phyloP scores from a whole-genome alignment of 257 asterid species.

The Petunia secreta region DNA sequence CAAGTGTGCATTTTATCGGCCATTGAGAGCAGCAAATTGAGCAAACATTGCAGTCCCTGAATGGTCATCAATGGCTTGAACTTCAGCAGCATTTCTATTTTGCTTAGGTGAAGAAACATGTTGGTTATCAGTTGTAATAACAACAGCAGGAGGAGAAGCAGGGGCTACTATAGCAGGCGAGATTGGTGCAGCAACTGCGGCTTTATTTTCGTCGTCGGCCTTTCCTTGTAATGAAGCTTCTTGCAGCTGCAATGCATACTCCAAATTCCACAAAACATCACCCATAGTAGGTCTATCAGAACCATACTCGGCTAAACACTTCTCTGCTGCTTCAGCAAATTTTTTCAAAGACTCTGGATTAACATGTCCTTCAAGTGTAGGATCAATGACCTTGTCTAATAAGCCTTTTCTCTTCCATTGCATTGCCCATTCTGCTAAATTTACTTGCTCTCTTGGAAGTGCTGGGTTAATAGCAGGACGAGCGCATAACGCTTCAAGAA shows the following conservation, averaged over 20 bases:
- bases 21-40: constrained; percentile 58
- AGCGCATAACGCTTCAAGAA: constrained; percentile 35
- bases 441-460: constrained; percentile 36
- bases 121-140: constrained; percentile 1
- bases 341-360: constrained; percentile 32
- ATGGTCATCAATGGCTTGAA: constrained; percentile 48
- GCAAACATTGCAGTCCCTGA: constrained; percentile 68
- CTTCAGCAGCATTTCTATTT: constrained; percentile 26
- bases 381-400: constrained; percentile 32
- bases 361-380: constrained; percentile 29
- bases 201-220: constrained; percentile 16
- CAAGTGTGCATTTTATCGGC: constrained; percentile 38
- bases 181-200: not conserved
- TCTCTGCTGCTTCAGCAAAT: constrained; percentile 34
- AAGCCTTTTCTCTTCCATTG: constrained; percentile 37
- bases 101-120: constrained; percentile 27
- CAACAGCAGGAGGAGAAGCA: not conserved
- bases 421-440: constrained; percentile 42
- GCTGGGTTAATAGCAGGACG: constrained; percentile 36
- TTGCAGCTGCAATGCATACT: constrained; percentile 37
- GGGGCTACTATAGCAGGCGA: not conserved
- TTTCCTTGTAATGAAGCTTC: constrained; percentile 40
- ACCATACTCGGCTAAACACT: constrained; percentile 34
- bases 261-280: constrained; percentile 37
- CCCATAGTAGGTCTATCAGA: constrained; percentile 39